Conservation (phyloP, 2,329 filamentous ascomycete genomes). For the Cercospora sp. region DNA sequence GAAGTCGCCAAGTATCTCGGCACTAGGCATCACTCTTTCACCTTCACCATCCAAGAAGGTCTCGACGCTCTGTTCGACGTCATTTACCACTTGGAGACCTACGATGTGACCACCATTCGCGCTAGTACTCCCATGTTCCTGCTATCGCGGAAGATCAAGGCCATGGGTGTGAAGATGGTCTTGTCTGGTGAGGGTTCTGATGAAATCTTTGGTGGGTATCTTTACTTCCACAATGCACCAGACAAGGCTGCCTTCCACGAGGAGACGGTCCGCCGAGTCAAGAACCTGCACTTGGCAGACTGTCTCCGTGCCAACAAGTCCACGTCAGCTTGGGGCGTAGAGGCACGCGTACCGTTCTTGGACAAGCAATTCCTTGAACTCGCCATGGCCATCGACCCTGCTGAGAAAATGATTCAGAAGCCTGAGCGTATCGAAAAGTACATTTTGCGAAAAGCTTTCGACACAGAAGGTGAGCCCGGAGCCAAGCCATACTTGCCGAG, state of each 20-base stretch:
- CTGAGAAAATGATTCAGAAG: constrained; percentile 93
- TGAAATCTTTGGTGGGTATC: constrained; percentile 97
- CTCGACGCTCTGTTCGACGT: constrained; percentile 96
- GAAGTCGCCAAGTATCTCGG: constrained; percentile 96
- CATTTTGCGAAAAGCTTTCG: constrained; percentile 96
- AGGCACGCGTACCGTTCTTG: constrained; percentile 95
- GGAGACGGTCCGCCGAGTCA: constrained; percentile 90
- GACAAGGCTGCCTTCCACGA: constrained; percentile 90
- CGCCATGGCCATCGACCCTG: constrained; percentile 89
- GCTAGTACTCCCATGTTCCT: constrained; percentile 99
- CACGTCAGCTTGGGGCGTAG: constrained; percentile 94
- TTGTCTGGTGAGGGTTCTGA: constrained; percentile 94
- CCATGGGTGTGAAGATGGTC: constrained; percentile 99
- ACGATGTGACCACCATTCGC: constrained; percentile 97
- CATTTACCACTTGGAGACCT: constrained; percentile 96
- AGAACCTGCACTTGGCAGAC: constrained; percentile 95
- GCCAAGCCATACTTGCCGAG: constrained; percentile 87
- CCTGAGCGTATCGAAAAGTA: constrained; percentile 82
- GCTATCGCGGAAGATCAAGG: constrained; percentile 97
- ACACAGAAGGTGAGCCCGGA: constrained; percentile 75
- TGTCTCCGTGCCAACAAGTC: constrained; percentile 99
- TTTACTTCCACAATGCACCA: constrained; percentile 96
- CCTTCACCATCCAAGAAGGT: constrained; percentile 95
- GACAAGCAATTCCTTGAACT: constrained; percentile 96
- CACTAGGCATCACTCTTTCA: constrained; percentile 97